These are phyloP conservation scores for Pichia thaimueangensis DNA, from an alignment of 805 yeast species.

Conservation along the genomic window DNA sequence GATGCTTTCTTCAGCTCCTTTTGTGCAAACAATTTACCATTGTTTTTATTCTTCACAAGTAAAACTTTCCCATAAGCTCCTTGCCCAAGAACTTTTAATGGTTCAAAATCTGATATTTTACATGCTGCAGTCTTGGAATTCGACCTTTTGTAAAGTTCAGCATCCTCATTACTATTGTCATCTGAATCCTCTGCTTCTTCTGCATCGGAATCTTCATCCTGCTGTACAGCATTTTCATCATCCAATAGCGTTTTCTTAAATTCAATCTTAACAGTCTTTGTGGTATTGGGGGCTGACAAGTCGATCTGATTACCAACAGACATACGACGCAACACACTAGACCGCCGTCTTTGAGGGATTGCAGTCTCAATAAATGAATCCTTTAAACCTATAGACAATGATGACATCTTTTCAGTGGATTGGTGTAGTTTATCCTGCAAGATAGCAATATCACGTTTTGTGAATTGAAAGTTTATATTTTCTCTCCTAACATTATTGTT, in stretches of 20 bases:
- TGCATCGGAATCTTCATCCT: slow-evolving; percentile 8
- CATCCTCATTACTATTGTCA: slow-evolving; percentile 2
- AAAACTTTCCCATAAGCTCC: slow-evolving; percentile 87
- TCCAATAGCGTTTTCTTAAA: slow-evolving; percentile 2
- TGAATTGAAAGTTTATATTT: background rate
- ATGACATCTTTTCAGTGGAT: background rate
- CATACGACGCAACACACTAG: slow-evolving; percentile 26
- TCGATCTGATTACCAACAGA: slow-evolving; percentile 20
- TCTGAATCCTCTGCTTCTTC: background rate
- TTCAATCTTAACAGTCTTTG: slow-evolving; percentile 4
- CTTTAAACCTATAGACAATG: slow-evolving; percentile 1
- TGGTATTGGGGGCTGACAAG: slow-evolving; percentile 3
- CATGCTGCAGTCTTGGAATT: slow-evolving; percentile 10
- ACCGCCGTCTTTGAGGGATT: slow-evolving; percentile 17
- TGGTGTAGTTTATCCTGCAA: background rate
- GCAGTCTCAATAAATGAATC: background rate
- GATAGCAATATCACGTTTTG: background rate
- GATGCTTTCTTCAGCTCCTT: slow-evolving; percentile 79
- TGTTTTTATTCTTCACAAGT: slow-evolving; percentile 54
- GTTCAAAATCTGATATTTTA: slow-evolving; percentile 51
- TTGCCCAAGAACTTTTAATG: slow-evolving; percentile 67
- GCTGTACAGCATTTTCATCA: slow-evolving; percentile 9
- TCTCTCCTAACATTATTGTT: background rate
- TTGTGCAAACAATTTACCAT: slow-evolving; percentile 70
- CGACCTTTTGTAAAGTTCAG: slow-evolving; percentile 11